Evolutionary conservation across 2,329 filamentous ascomycete species (phyloP).

Genomic region (Pleoardoris graminearum): DNA sequence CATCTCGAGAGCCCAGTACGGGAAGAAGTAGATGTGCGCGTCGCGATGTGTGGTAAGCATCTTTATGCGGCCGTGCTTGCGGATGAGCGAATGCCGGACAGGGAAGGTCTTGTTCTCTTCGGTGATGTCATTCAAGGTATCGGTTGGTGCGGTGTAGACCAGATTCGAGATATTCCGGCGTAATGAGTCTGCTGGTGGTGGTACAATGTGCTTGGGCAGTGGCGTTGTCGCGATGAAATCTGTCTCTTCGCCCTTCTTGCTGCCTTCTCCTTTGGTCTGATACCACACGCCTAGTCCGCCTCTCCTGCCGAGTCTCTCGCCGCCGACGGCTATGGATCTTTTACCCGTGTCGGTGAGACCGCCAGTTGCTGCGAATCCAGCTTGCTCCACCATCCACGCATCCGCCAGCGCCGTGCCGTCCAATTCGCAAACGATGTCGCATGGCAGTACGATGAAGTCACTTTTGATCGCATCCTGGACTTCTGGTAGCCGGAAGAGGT

Average conservation of each 20-base stretch:
- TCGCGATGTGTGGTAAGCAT: constrained; percentile 86
- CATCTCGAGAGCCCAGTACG: constrained; percentile 86
- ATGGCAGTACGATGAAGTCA: constrained; percentile 90
- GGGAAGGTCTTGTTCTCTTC: constrained; percentile 75
- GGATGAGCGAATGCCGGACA: constrained; percentile 74
- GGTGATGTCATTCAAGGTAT: constrained; percentile 81
- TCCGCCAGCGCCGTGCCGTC: constrained; percentile 81
- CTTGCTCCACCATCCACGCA: constrained; percentile 87
- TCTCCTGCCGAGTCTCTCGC: constrained; percentile 63
- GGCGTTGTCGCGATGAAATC: constrained; percentile 85
- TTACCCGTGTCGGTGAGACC: constrained; percentile 50
- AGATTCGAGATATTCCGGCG: constrained; percentile 73
- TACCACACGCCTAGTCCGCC: constrained; percentile 92
- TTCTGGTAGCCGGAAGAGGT: constrained; percentile 82
- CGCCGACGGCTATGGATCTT: constrained; percentile 55
- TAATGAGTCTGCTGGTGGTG: constrained; percentile 66
- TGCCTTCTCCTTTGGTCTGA: constrained; percentile 75
- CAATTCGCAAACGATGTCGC: constrained; percentile 89
- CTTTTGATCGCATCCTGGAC: constrained; percentile 76
- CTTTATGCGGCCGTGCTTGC: constrained; percentile 73
- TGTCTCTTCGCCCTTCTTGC: constrained; percentile 86
- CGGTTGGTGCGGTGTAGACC: constrained; percentile 84
- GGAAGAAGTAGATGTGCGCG: constrained; percentile 93
- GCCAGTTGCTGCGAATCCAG: constrained; percentile 66
- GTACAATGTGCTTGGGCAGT: constrained; percentile 61